Evolutionary conservation across 345 rosid genomes (phyloP).

Genomic region (Syzygium aqueum): DNA sequence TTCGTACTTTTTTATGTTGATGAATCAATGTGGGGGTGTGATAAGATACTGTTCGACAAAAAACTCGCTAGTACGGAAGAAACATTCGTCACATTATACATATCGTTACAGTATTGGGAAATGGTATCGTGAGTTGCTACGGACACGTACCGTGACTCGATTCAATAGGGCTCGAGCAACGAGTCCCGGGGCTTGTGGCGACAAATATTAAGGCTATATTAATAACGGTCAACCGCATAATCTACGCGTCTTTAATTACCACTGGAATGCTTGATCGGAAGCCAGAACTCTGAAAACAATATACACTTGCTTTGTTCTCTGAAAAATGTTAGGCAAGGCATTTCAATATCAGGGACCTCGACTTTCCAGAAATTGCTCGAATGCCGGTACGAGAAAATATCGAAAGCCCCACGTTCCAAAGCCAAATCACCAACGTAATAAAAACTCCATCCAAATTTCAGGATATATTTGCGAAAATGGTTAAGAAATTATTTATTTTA

Average conservation of each 20-base stretch:
- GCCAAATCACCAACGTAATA: not conserved
- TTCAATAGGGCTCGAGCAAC: accelerated
- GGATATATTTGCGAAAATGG: not conserved
- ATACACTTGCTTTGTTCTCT: no score
- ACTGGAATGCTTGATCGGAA: not conserved
- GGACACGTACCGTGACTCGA: not conserved
- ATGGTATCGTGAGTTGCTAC: not conserved
- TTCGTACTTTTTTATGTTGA: not conserved
- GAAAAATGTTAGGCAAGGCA: not conserved
- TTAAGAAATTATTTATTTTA: not conserved
- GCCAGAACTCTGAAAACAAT: no score
- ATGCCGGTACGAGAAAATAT: not conserved
- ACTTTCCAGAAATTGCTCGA: not conserved
- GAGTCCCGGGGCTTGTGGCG: not conserved
- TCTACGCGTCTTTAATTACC: not conserved
- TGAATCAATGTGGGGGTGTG: not conserved
- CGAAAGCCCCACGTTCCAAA: not conserved
- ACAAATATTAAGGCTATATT: not conserved
- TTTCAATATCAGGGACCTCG: not conserved
- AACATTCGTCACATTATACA: not conserved
- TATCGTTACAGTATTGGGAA: not conserved
- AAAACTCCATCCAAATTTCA: not conserved
- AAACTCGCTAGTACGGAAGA: not conserved
- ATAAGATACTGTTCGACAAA: not conserved
- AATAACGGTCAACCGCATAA: not conserved